These are phyloP conservation scores for Penicillium ucsense DNA, from an alignment of 495 filamentous ascomycete species.

Conservation along the genomic window DNA sequence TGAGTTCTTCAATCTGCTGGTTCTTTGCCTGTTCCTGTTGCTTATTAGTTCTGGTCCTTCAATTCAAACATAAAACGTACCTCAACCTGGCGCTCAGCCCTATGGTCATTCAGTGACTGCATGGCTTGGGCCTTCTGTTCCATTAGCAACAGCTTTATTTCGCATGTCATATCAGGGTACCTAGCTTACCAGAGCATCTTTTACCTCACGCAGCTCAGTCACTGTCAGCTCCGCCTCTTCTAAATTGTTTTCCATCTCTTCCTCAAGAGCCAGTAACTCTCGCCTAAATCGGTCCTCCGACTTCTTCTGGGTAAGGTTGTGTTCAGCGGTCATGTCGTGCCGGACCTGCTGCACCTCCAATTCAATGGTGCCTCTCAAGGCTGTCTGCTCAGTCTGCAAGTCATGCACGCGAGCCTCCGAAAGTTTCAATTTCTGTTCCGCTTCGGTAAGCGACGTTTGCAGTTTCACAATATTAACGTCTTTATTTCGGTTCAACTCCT, in stretches of 20 bases:
- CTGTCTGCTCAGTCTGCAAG: slow-evolving; percentile 12
- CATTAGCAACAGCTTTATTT: too few relatives aligned
- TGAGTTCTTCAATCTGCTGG: slow-evolving; percentile 14
- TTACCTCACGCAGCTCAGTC: slow-evolving; percentile 10
- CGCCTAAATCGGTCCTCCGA: slow-evolving; percentile 15
- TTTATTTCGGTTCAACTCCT: slow-evolving; percentile 8
- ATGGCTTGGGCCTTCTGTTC: slow-evolving; percentile 10
- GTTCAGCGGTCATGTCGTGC: slow-evolving; percentile 16
- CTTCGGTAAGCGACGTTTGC: slow-evolving; percentile 11
- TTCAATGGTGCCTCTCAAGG: slow-evolving; percentile 12
- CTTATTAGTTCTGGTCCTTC: slow-evolving; percentile 5
- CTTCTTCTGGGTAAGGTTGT: slow-evolving; percentile 10
- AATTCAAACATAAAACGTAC: slow-evolving; percentile 3
- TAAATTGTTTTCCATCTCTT: slow-evolving; percentile 16
- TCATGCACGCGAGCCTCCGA: slow-evolving; percentile 2
- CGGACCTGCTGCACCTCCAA: slow-evolving; percentile 13
- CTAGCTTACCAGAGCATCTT: slow-evolving; percentile 19
- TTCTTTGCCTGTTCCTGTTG: slow-evolving; percentile 13
- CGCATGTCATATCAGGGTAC: too few relatives aligned
- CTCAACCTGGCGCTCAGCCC: slow-evolving; percentile 2
- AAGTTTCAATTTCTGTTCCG: slow-evolving; percentile 4
- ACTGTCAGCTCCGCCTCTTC: slow-evolving; percentile 3
- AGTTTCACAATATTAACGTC: slow-evolving; percentile 9
- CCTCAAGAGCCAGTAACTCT: slow-evolving; percentile 11
- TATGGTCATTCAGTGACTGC: slow-evolving; percentile 3